phyloP scores from a whole-genome alignment of 495 filamentous ascomycete species.

The Aspergillus conjunctus region DNA sequence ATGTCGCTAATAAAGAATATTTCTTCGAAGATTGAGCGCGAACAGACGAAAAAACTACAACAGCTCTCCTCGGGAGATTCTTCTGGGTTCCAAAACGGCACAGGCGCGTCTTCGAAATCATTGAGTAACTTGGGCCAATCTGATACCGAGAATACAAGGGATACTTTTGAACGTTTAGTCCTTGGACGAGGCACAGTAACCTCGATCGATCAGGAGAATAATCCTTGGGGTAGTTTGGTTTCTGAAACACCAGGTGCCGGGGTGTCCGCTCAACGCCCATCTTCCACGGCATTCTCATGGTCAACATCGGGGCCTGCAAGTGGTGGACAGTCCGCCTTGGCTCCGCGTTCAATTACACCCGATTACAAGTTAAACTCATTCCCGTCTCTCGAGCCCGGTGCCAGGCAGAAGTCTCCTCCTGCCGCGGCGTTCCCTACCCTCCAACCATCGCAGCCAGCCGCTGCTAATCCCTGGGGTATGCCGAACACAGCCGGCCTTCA shows the following conservation, averaged over 20 bases:
- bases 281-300: conserved; percentile 51
- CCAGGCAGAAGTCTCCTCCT: conserved; percentile 34
- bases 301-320: conserved; percentile 33
- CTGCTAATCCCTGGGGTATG: conserved; percentile 32
- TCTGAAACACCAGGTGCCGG: conserved; percentile 35
- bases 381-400: conserved; percentile 49
- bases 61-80: conserved; percentile 66
- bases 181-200: conserved; percentile 57
- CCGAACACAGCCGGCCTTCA: conserved; percentile 16
- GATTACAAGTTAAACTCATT: conserved; percentile 53
- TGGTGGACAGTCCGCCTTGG: conserved; percentile 31
- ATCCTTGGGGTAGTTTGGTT: conserved; percentile 39
- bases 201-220: conserved; percentile 37
- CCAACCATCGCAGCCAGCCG: conserved; percentile 39
- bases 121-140: conserved; percentile 27
- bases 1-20: conserved; percentile 83
- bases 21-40: conserved; percentile 78
- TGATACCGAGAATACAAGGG: conserved; percentile 50
- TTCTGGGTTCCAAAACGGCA: conserved; percentile 40
- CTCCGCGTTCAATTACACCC: conserved; percentile 54
- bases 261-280: conserved; percentile 28
- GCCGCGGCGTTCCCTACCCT: conserved; percentile 35
- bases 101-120: conserved; percentile 31
- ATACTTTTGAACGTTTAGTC: conserved; percentile 85
- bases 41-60: conserved; percentile 82